Evolutionary conservation across 257 asterid species (phyloP).

Genomic region (Voacanga thouarsii): DNA sequence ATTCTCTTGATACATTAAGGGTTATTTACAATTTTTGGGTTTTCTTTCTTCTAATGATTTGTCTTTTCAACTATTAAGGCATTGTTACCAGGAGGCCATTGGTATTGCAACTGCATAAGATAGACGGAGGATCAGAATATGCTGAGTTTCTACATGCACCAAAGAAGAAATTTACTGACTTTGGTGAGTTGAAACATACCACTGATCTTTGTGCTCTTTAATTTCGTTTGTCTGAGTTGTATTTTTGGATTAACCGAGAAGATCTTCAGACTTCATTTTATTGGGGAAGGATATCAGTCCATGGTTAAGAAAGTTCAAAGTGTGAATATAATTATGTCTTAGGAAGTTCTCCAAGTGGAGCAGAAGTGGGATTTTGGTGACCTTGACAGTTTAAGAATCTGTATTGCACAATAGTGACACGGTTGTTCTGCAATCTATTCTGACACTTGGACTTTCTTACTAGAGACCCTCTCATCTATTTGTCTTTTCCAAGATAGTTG

Average conservation of each 20-base stretch:
- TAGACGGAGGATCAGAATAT: constrained; percentile 74
- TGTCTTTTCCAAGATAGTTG: not conserved
- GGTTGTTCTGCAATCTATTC: not conserved
- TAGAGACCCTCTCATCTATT: not conserved
- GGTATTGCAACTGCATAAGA: constrained; percentile 95
- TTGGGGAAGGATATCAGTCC: not conserved
- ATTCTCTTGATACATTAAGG: not conserved
- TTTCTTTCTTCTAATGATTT: constrained; percentile 7
- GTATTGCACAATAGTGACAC: not conserved
- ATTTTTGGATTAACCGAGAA: not conserved
- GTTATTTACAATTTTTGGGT: no score
- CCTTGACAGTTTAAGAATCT: not conserved
- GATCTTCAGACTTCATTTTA: not conserved
- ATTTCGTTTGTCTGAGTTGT: not conserved
- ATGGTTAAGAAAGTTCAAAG: not conserved
- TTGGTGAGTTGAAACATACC: constrained; percentile 46
- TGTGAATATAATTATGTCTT: not conserved
- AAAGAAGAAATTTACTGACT: constrained; percentile 63
- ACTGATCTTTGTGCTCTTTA: not conserved
- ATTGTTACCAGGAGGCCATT: constrained; percentile 97
- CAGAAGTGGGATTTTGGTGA: not conserved
- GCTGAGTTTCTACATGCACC: constrained; percentile 95
- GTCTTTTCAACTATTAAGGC: constrained; percentile 40
- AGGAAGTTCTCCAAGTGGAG: not conserved
- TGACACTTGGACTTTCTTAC: not conserved